A percentile compares a stretch with the other conserved stretches of the same genome.
Evolutionary conservation across 2,329 filamentous ascomycete genomes (phyloP).

Genomic region (Gliomastix tumulicola): DNA sequence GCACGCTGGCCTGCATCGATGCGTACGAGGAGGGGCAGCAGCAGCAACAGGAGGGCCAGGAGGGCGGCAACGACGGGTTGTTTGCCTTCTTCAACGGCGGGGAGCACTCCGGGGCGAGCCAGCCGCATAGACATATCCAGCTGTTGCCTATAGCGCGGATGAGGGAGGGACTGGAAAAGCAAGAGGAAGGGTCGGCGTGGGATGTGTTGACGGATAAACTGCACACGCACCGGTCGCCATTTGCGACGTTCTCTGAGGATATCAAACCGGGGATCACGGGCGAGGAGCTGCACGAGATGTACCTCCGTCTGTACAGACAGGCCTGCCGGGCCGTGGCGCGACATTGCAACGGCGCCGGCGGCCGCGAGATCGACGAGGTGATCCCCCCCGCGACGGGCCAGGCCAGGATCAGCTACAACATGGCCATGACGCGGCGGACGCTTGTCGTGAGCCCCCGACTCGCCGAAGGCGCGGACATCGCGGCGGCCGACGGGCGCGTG

Average conservation of each 20-base stretch:
- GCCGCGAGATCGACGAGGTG: slow-evolving; percentile 12
- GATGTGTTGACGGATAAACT: slow-evolving; percentile 37
- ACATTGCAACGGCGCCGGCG: slow-evolving; percentile 2
- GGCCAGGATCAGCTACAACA: slow-evolving; percentile 55
- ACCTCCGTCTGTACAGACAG: slow-evolving; percentile 38
- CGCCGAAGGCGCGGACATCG: slow-evolving; percentile 37
- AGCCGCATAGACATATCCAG: slow-evolving; percentile 66
- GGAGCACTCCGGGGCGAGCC: slow-evolving; percentile 60
- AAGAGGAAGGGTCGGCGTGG: slow-evolving; percentile 27
- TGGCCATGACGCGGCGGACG: slow-evolving; percentile 47
- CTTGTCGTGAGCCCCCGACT: slow-evolving; percentile 49
- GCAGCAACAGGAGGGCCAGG: slow-evolving; percentile 5
- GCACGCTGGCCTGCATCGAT: slow-evolving; percentile 53
- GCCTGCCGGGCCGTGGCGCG: slow-evolving; percentile 30
- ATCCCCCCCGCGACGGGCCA: slow-evolving; percentile 25
- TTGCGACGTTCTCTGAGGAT: slow-evolving; percentile 33
- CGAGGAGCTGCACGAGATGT: slow-evolving; percentile 29
- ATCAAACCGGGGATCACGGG: slow-evolving; percentile 24
- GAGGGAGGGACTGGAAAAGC: slow-evolving; percentile 39
- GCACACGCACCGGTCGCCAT: slow-evolving; percentile 25
- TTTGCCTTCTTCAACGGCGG: slow-evolving; percentile 69
- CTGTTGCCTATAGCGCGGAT: slow-evolving; percentile 61
- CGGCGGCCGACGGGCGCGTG: slow-evolving; percentile 17
- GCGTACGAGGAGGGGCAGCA: slow-evolving; percentile 32
- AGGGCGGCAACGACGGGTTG: too few species aligned